Evolutionary conservation across 352 stramenopile genomes (phyloP).

Genomic region (Phytophthora multivora): DNA sequence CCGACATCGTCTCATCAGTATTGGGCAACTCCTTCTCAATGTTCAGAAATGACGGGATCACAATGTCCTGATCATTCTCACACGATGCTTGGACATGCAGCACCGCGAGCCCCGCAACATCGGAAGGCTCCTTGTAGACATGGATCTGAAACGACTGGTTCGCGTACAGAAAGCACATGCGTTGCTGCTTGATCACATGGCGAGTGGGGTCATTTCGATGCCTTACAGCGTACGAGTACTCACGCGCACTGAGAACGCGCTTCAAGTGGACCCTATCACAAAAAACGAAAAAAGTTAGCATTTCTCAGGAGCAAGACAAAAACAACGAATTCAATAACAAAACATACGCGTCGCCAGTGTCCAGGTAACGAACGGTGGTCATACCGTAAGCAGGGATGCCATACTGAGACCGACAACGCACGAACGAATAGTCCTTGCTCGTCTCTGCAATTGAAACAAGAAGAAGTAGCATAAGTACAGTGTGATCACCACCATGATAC

Average conservation of each 20-base stretch:
- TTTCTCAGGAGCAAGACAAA: slow-evolving; percentile 3
- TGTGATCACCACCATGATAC: neutral
- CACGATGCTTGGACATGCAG: slow-evolving; percentile 80
- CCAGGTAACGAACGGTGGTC: slow-evolving; percentile 84
- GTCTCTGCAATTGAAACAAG: slow-evolving; percentile 39
- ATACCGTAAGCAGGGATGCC: slow-evolving; percentile 86
- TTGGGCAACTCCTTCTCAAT: slow-evolving; percentile 67
- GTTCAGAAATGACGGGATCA: slow-evolving; percentile 76
- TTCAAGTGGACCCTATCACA: slow-evolving; percentile 74
- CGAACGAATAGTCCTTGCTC: slow-evolving; percentile 88
- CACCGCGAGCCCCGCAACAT: slow-evolving; percentile 66
- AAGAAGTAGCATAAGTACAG: neutral
- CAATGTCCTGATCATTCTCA: slow-evolving; percentile 58
- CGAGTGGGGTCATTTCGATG: slow-evolving; percentile 71
- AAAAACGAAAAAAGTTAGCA: slow-evolving; percentile 1
- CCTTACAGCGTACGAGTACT: slow-evolving; percentile 85
- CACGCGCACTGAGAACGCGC: slow-evolving; percentile 77
- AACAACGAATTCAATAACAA: neutral
- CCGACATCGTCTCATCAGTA: slow-evolving; percentile 70
- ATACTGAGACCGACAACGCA: slow-evolving; percentile 84
- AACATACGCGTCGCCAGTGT: slow-evolving; percentile 78
- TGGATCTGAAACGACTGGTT: slow-evolving; percentile 90
- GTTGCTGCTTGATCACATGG: slow-evolving; percentile 88
- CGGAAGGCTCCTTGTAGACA: slow-evolving; percentile 80
- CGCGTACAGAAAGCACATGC: slow-evolving; percentile 86